Conservation (phyloP, 2,329 filamentous ascomycete genomes). For the Fusarium tjaetaba region DNA sequence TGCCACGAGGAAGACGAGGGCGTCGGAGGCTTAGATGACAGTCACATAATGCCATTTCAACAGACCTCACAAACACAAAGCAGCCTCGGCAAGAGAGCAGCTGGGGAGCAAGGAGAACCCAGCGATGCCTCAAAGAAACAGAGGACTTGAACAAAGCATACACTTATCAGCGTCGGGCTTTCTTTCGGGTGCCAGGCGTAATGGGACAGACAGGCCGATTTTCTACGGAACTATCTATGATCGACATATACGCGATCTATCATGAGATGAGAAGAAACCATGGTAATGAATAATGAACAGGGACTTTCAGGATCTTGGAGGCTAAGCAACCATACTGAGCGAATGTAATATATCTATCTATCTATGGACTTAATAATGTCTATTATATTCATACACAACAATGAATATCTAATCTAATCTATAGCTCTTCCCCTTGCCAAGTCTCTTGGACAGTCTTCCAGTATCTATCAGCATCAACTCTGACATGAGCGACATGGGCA, state of each 20-base stretch:
- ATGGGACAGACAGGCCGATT: no score
- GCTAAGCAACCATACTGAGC: neutral
- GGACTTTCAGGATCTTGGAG: neutral
- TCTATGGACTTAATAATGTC: neutral
- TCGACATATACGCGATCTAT: neutral
- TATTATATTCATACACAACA: neutral
- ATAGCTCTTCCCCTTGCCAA: constrained; percentile 52
- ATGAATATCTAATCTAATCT: neutral
- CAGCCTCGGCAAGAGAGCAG: constrained; percentile 32
- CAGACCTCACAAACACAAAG: neutral
- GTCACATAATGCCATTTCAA: constrained; percentile 16
- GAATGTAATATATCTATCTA: neutral
- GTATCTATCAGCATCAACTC: constrained; percentile 58
- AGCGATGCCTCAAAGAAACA: constrained; percentile 44
- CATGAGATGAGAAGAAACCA: neutral
- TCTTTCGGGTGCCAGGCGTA: neutral
- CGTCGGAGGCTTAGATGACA: constrained; percentile 53
- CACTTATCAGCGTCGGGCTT: neutral
- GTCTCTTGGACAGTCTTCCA: constrained; percentile 59
- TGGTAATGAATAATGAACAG: neutral
- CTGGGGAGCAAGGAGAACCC: constrained; percentile 32
- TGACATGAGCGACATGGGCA: constrained; percentile 62
- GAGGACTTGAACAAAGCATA: constrained; percentile 39
- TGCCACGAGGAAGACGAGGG: constrained; percentile 56
- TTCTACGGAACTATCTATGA: neutral